Evolutionary conservation across 2,329 filamentous ascomycete species (phyloP).

Genomic region (Blastomyces silverae): DNA sequence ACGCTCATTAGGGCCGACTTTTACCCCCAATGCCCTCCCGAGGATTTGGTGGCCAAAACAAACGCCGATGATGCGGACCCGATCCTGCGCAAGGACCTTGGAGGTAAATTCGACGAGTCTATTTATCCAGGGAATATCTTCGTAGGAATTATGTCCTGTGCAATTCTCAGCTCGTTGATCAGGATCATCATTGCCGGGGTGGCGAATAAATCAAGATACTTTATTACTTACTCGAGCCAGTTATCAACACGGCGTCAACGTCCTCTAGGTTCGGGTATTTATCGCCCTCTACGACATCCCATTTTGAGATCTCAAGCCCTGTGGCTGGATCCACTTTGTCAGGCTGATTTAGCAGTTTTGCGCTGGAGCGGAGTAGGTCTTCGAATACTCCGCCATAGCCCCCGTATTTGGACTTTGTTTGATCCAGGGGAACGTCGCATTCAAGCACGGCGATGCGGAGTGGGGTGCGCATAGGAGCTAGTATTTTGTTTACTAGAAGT

Average conservation of each 20-base stretch:
- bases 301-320: conserved; percentile 55
- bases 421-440: conserved; percentile 68
- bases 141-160: conserved; percentile 64
- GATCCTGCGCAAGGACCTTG: conserved; percentile 55
- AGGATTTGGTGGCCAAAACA: conserved; percentile 88
- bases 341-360: conserved; percentile 39
- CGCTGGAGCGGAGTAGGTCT: conserved; percentile 52
- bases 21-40: conserved; percentile 61
- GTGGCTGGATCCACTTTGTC: conserved; percentile 32
- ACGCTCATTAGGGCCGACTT: conserved; percentile 58
- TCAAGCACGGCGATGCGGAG: conserved; percentile 81
- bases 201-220: too few species aligned
- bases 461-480: conserved; percentile 36
- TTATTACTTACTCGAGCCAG: conserved; percentile 53
- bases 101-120: conserved; percentile 63
- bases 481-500: not conserved
- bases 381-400: conserved; percentile 67
- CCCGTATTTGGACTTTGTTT: conserved; percentile 58
- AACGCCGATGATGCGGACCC: conserved; percentile 67
- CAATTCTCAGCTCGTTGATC: conserved; percentile 3
- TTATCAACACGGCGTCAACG: conserved; percentile 76
- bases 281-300: conserved; percentile 62
- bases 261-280: conserved; percentile 65
- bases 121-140: conserved; percentile 67
- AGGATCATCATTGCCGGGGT: not conserved